These are phyloP conservation scores for Rhizopus microsporus DNA, from an alignment of 371 early-diverging fungal species.

Conservation along the genomic window DNA sequence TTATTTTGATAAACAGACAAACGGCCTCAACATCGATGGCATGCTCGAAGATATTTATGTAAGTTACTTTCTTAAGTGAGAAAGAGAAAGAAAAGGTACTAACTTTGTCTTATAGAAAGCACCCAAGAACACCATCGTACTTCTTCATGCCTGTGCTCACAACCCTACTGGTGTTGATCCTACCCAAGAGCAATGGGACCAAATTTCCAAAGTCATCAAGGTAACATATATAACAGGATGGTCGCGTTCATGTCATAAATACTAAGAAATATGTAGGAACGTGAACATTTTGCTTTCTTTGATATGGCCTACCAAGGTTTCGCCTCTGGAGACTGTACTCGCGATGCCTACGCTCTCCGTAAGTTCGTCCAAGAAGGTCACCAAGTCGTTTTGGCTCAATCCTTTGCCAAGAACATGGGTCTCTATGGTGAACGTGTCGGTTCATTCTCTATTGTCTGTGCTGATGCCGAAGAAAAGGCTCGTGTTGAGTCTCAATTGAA, in stretches of 20 bases:
- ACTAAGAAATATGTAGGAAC: constrained; percentile 43
- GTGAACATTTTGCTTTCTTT: constrained; percentile 91
- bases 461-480: constrained; percentile 77
- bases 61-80: constrained; percentile 13
- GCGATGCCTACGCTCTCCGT: constrained; percentile 95
- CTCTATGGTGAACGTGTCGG: constrained; percentile 98
- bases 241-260: neutral
- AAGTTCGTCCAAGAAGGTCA: constrained; percentile 87
- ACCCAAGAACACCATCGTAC: constrained; percentile 86
- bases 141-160: constrained; percentile 98
- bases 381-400: constrained; percentile 87
- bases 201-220: constrained; percentile 82
- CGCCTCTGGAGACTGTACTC: constrained; percentile 89
- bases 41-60: constrained; percentile 78
- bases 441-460: constrained; percentile 87
- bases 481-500: constrained; percentile 93
- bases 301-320: constrained; percentile 99
- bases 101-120: constrained; percentile 51
- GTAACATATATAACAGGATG: constrained; percentile 21
- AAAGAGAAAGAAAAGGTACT: neutral
- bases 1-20: constrained; percentile 94
- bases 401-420: constrained; percentile 99
- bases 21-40: constrained; percentile 91
- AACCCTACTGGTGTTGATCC: constrained; percentile 99
- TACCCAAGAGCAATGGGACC: constrained; percentile 88